Conservation (phyloP, 805 yeast genomes). For the Starmerella roubikii region DNA sequence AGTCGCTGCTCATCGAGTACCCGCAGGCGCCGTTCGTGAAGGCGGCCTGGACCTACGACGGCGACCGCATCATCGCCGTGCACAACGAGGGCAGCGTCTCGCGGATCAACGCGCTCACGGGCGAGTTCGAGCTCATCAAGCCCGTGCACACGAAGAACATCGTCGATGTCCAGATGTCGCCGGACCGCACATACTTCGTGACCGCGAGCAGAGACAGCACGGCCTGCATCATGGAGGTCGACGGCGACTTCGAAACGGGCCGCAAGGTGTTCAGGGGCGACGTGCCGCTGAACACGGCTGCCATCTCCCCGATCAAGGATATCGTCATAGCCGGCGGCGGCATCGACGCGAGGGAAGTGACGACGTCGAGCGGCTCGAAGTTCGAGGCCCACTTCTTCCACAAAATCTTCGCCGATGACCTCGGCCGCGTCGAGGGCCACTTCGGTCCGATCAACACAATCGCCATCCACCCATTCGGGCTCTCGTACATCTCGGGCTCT, state of each 20-base stretch:
- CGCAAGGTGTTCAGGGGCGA: slow-evolving; percentile 71
- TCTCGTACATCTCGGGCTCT: slow-evolving; percentile 91
- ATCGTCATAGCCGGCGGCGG: slow-evolving; percentile 95
- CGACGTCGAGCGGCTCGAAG: slow-evolving; percentile 95
- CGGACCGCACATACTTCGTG: slow-evolving; percentile 77
- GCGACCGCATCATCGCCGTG: slow-evolving; percentile 64
- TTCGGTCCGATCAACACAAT: slow-evolving; percentile 95
- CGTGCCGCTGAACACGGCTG: slow-evolving; percentile 90
- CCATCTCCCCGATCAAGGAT: slow-evolving; percentile 85
- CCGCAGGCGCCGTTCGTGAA: slow-evolving; percentile 34
- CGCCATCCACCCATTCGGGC: slow-evolving; percentile 89
- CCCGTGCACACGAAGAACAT: slow-evolving; percentile 59
- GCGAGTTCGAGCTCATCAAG: slow-evolving; percentile 46
- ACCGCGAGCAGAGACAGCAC: slow-evolving; percentile 87
- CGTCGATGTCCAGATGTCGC: slow-evolving; percentile 82
- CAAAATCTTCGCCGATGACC: slow-evolving; percentile 87
- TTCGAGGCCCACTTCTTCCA: slow-evolving; percentile 95
- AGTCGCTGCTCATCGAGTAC: slow-evolving; percentile 32
- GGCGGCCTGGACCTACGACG: slow-evolving; percentile 78
- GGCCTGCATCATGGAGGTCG: slow-evolving; percentile 66
- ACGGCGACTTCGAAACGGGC: slow-evolving; percentile 40
- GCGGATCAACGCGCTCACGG: slow-evolving; percentile 65
- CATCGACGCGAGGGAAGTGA: slow-evolving; percentile 96
- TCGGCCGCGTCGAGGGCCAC: slow-evolving; percentile 95
- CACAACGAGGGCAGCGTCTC: slow-evolving; percentile 78